Conservation (phyloP, 805 yeast species). For the Teunomyces funiuensis region DNA sequence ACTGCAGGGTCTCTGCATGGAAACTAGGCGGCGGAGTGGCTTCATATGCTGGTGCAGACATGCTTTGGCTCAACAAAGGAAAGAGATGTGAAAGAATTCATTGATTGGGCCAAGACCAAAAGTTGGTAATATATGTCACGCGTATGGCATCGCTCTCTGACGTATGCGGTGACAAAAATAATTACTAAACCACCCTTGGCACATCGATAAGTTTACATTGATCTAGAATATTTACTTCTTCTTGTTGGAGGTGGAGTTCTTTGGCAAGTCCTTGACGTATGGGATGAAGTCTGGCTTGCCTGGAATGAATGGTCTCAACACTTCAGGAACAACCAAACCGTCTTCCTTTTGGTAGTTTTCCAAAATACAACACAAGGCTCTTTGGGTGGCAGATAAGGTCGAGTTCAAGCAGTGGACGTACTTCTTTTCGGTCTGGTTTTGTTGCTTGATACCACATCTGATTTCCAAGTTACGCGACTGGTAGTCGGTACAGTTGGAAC, state of each 20-base stretch:
- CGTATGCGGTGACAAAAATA: too few relatives aligned
- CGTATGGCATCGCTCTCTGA: too few relatives aligned
- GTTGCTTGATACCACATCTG: constrained; percentile 96
- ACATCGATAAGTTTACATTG: neutral
- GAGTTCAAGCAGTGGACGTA: constrained; percentile 98
- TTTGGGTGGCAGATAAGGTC: constrained; percentile 95
- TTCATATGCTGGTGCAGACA: constrained; percentile 11
- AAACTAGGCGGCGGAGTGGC: constrained; percentile 8
- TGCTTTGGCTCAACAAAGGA: too few relatives aligned
- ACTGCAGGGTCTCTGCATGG: constrained; percentile 6
- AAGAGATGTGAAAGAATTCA: neutral
- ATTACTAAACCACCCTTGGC: too few relatives aligned
- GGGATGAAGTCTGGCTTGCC: constrained; percentile 98
- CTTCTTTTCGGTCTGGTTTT: constrained; percentile 92
- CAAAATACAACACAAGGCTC: constrained; percentile 94
- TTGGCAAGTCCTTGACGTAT: constrained; percentile 85
- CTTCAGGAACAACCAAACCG: constrained; percentile 92
- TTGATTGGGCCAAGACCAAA: neutral
- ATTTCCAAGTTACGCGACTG: constrained; percentile 98
- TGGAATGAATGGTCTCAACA: constrained; percentile 92
- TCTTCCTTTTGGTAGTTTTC: constrained; percentile 98
- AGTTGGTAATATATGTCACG: neutral
- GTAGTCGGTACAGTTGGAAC: constrained; percentile 99
- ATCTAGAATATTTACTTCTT: constrained; percentile 31
- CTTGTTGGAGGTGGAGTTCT: constrained; percentile 85